Percentiles rank a stretch among this genome's conserved stretches.
phyloP scores from a whole-genome alignment of 805 yeast species.

The Pichia rugopelliculosa region DNA sequence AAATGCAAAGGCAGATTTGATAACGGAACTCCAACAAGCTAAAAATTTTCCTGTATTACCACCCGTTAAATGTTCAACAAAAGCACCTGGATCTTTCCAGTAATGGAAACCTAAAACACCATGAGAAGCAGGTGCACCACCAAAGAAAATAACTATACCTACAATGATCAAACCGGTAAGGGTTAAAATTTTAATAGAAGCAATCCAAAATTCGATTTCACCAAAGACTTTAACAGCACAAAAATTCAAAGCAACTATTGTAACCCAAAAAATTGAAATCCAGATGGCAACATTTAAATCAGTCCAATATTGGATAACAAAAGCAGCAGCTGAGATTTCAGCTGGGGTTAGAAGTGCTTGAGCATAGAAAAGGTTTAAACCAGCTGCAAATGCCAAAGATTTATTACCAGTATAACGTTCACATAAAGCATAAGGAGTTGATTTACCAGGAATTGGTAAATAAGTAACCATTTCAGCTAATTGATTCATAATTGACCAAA shows the following conservation, averaged over 20 bases:
- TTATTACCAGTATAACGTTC: conserved; percentile 26
- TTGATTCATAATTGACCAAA: conserved; percentile 57
- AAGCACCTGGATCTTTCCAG: conserved; percentile 45
- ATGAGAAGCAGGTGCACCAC: conserved; percentile 49
- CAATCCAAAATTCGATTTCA: conserved; percentile 59
- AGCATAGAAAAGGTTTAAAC: conserved; percentile 31
- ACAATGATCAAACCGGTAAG: conserved; percentile 53
- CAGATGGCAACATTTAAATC: conserved; percentile 46
- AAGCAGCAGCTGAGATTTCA: conserved; percentile 58
- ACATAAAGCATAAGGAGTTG: conserved; percentile 24
- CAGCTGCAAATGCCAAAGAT: conserved; percentile 28
- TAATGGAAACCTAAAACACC: conserved; percentile 60
- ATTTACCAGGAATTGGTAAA: conserved; percentile 50
- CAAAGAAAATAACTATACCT: conserved; percentile 51
- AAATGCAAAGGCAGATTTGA: conserved; percentile 59
- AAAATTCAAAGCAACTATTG: conserved; percentile 39
- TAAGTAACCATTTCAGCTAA: conserved; percentile 63
- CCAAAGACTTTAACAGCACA: conserved; percentile 35
- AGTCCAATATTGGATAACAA: conserved; percentile 55
- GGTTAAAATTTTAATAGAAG: conserved; percentile 55
- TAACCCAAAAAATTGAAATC: conserved; percentile 47
- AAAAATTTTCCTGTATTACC: conserved; percentile 58
- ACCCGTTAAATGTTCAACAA: conserved; percentile 39
- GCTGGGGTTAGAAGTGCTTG: conserved; percentile 31
- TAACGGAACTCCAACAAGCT: conserved; percentile 55